Evolutionary conservation across 139 green algal species (phyloP), one percentile per base, ranked within the genome.

Genomic region (Chlamydomonas urium): DNA sequence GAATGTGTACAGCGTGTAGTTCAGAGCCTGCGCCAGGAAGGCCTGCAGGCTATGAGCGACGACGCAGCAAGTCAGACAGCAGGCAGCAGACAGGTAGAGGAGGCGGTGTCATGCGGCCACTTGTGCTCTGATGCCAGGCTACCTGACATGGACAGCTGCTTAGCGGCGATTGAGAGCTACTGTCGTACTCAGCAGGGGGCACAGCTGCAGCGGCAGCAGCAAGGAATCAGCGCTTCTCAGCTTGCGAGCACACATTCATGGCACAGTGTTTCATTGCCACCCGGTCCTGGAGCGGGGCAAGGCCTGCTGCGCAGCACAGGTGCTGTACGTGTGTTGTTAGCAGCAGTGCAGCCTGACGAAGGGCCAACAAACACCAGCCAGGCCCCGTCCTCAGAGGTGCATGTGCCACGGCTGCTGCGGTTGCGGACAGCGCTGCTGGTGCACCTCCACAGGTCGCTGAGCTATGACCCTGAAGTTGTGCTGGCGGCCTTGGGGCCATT

Each of bases 371-470:
- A n/a, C n/a, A n/a, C n/a, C n/a, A n/a, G n/a, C n/a, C n/a, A n/a
- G n/a, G n/a, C n/a, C n/a, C n/a, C n/a, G n/a, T n/a, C n/a, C n/a
- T n/a, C n/a, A n/a, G n/a, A n/a, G n/a, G n/a, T n/a, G n/a, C n/a
- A n/a, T n/a, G 53, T 67, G 0, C 58, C 65, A 34, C 65, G 2
- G 14, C 47, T 68, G 60, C 60, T 29, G 69, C 47, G 69, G 21
- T 38, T 89, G 71, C 77, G 84, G 4, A 74, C 74, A 58, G 70
- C 77, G 47, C 76, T 92, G 75, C 67, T 81, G 42, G 36, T 69
- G 24, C 81, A 90, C 58, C 47, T 94, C 70, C 72, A 88, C 69
- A 31, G 8, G 2, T 89, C 82, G 0, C 35, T 32, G 31, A 67
- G 73, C 38, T 92, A 88, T 57, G 83, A 93, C 34, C 47, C 59